A percentile compares a stretch with the other conserved stretches of the same genome.
Conservation (phyloP, 352 stramenopile species). For the Phytopythium aichiense region DNA sequence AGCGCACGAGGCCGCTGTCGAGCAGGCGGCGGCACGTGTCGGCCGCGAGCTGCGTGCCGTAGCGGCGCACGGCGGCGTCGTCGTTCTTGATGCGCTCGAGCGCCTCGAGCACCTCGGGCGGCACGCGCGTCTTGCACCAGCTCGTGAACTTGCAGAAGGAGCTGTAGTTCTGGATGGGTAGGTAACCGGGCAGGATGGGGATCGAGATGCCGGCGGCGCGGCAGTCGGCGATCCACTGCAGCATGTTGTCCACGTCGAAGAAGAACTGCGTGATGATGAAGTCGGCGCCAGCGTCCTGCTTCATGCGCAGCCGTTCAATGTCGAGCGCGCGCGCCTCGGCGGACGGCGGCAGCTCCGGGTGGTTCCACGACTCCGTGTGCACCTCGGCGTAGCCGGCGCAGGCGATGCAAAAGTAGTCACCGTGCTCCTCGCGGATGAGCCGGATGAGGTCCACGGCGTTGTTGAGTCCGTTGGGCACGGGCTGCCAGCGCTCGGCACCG, state of each 20-base stretch:
- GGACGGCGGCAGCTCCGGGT: constrained; percentile 75
- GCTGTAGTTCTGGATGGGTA: constrained; percentile 90
- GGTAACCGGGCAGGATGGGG: constrained; percentile 94
- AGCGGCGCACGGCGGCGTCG: constrained; percentile 90
- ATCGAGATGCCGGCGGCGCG: constrained; percentile 90
- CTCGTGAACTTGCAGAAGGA: constrained; percentile 98
- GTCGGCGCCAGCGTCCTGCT: constrained; percentile 95
- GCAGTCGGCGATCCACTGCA: constrained; percentile 94
- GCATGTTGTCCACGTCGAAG: constrained; percentile 97
- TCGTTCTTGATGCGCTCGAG: constrained; percentile 93
- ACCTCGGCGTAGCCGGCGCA: constrained; percentile 97
- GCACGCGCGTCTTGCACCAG: constrained; percentile 97
- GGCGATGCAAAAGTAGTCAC: constrained; percentile 95
- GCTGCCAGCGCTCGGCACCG: constrained; percentile 84
- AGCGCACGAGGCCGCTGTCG: constrained; percentile 53
- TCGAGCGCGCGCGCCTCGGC: constrained; percentile 80
- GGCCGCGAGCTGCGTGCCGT: constrained; percentile 92
- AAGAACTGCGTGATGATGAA: constrained; percentile 99
- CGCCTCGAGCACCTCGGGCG: constrained; percentile 69
- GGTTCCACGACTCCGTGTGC: constrained; percentile 83
- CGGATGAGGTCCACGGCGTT: constrained; percentile 96
- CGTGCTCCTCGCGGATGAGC: constrained; percentile 95
- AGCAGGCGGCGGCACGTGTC: constrained; percentile 92
- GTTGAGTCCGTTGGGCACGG: constrained; percentile 86
- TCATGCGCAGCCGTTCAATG: constrained; percentile 97